Base-by-base conservation (phyloP, 768 basidiomycete species). In the Lactifluus rugatus region DNA sequence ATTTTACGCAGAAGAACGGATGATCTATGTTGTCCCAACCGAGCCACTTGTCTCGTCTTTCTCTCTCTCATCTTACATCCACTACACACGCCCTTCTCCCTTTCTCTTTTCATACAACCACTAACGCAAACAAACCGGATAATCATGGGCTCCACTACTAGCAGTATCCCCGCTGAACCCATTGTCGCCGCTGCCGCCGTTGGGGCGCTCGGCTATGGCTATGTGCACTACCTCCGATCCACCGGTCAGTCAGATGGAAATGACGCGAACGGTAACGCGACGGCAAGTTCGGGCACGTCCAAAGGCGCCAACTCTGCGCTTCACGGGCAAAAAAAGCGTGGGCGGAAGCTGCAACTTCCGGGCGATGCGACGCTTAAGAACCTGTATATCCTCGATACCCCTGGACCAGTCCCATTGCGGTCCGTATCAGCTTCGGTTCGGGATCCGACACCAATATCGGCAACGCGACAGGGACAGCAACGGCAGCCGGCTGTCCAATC, bases 91-190 rank as follows among this genome's bases (percentile, higher is more conserved):
- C 16, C 19, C 45, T 23, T 13, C 25, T 51, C 4, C 16, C 17
- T 23, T 5, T 26, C 7, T 51, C 28, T 28, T 42, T 57, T 42
- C 45, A 25, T 49, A n/a, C 48, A 14, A 17, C 42, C 16, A 28
- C 46, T 42, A 26, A 23, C 17, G 44, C 17, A 44, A 19, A 16
- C 14, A 32, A 23, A 34, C 57, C 48, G 14, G n/a, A n/a, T 31
- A 53, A 25, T 16, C 8, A 80, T 80, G 79, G 79, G 79, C 46
- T 72, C 75, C 21, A 64, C 75, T 52, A 74, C 76, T 57, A 81
- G 79, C 60, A 67, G 70, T 39, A 51, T 80, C 13, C 67, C 75
- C 19, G 54, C 74, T 21, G 74, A 79, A 62, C 60, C 69, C 42
- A 68, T 72, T 28, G 28, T 76, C 44, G 72, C 76, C 14, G 67